Conservation (phyloP, 2,329 filamentous ascomycete species). For the Exophiala spinifera region DNA sequence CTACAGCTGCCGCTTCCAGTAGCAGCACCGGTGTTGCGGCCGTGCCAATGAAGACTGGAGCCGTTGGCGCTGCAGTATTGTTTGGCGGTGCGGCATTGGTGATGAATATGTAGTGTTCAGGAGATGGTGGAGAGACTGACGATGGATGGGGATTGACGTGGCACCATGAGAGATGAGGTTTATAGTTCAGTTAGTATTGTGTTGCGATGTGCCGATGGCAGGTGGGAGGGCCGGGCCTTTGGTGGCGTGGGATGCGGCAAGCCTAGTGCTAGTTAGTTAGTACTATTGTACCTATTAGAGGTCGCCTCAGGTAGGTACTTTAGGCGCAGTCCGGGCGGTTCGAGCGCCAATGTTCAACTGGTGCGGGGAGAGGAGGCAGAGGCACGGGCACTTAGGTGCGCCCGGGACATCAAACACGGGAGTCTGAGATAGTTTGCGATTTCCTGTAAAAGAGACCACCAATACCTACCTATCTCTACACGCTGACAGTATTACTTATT, state of each 20-base stretch:
- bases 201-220: not conserved
- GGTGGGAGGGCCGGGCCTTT: not conserved
- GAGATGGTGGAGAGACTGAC: not conserved
- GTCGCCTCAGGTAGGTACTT: too few relatives aligned
- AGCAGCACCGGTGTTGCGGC: slow-evolving; percentile 16
- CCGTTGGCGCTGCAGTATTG: slow-evolving; percentile 27
- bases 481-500: not conserved
- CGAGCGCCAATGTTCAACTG: too few relatives aligned
- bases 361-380: too few relatives aligned
- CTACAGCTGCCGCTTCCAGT: slow-evolving; percentile 3
- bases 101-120: slow-evolving; percentile 14
- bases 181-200: not conserved
- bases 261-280: too few relatives aligned
- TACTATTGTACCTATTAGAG: too few relatives aligned
- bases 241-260: too few relatives aligned
- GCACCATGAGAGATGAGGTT: slow-evolving; percentile 2
- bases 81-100: slow-evolving; percentile 24
- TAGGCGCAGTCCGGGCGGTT: too few relatives aligned
- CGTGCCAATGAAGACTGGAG: slow-evolving; percentile 26
- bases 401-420: too few relatives aligned
- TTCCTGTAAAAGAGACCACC: not conserved
- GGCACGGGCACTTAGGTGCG: too few relatives aligned
- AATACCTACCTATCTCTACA: not conserved
- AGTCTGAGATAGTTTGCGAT: not conserved
- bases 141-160: slow-evolving; percentile 3